Base-by-base conservation (phyloP, 1,284 basidiomycete genomes). In the Rhodotorula sp. region DNA sequence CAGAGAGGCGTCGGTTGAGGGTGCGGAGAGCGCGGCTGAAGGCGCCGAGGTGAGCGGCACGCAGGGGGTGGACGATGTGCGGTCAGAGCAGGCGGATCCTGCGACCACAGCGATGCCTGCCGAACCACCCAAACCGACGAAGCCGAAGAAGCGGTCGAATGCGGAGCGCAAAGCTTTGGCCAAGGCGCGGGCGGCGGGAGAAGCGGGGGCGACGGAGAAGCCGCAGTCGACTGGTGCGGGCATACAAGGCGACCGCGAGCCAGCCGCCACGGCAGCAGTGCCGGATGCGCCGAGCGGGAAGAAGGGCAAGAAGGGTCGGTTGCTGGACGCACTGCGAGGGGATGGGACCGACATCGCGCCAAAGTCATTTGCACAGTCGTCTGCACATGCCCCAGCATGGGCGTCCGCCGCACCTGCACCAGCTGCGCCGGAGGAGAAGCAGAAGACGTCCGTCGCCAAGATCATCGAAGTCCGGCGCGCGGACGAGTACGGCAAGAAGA, bases 401-500 rank as follows among this genome's bases (percentile, higher is more conserved):
- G 30, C 48, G 2, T n/a, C 56, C n/a, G 50, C 44, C 9, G 47
- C 30, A 5, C 59, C 44, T 2, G 55, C 47, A 28, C 18, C 50
- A 22, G 52, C 6, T 1, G 44, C 16, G 54, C 44, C 46, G 52
- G 58, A 64, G 46, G 53, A 60, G 58, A 63, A 67, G 53, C 55
- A 67, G 30, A 67, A 65, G 56, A 71, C 66, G 13, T 59, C 62
- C 13, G 65, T 62, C 24, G 59, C 64, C 9, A 55, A 62, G 52
- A 68, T 68, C 30, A 51, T 68, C 64, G 64, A 68, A 53, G 63
- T 65, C 47, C 59, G 64, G 55, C 57, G 64, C 10, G 28, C 55
- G n/a, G 48, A 46, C 40, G 59, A 37, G 24, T 62, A 50, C 30
- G 62, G 58, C 16, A 44, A 44, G 40, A 44, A 44, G 40, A 44